Evolutionary conservation across 805 yeast species (phyloP), one percentile per base, ranked within the genome.

Genomic region (Grigorovia humatica): DNA sequence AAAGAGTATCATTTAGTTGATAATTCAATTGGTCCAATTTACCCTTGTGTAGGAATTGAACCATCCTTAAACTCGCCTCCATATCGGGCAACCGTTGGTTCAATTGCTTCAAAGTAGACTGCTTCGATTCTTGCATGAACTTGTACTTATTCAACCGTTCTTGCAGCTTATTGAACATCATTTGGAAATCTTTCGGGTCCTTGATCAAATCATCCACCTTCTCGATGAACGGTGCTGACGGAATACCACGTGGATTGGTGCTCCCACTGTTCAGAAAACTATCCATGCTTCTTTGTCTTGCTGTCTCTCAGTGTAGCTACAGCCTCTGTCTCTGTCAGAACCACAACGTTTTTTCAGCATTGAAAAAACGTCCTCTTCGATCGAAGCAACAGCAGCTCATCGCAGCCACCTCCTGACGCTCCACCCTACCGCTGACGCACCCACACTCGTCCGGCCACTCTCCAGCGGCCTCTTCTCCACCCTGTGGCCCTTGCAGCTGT

Each of bases 211-310:
- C 83, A 51, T 82, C 93, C 9, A 90, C 93, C 52, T 81, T 80
- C 55, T 85, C 95, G 49, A 93, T 81, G 67, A 93, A 93, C 43
- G 95, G 96, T 1, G 99, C 99, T 63, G 87, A 85, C 7, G 99
- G 99, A 52, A 93, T 93, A 3, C 99, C 99, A 57, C 98, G 78
- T 9, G 97, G 93, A 63, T 93, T 93, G 23, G 81, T 70, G 48
- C 79, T 75, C 2, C 76, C 77, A 13, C 83, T 75, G 60, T 83
- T 80, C 52, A 56, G 59, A 17, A 65, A 20, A 1, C 68, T 56
- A 50, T 65, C 67, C 67, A 67, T 66, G 40, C 32, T 30, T 51
- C 20, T 23, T 29, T n/a, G 32, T 40, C 8, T 15, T 38, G 23
- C 38, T 6, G 46, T 6, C 7, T 44, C 13, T 19, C 13, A 23